Conservation (phyloP, 148 eudicot species). For the Vaccinium corymbosum region DNA sequence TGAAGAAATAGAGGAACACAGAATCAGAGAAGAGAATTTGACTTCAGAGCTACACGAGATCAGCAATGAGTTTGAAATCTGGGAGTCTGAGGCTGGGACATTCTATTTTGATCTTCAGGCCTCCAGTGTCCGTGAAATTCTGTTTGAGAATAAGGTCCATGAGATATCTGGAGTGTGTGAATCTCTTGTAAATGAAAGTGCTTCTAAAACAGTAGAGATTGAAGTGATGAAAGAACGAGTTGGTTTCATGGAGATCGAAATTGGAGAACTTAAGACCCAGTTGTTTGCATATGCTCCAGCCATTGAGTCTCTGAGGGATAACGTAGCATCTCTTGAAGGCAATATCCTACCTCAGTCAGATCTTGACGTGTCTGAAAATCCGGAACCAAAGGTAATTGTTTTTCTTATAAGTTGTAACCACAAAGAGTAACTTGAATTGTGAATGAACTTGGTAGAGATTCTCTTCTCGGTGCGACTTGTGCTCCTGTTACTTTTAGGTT, state of each 20-base stretch:
- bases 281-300: slow-evolving; percentile 56
- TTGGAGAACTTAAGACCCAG: slow-evolving; percentile 58
- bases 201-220: slow-evolving; percentile 49
- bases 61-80: slow-evolving; percentile 69
- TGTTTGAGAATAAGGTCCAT: slow-evolving; percentile 63
- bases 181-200: slow-evolving; percentile 53
- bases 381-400: slow-evolving; percentile 42
- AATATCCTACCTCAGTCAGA: slow-evolving; percentile 41
- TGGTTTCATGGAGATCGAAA: slow-evolving; percentile 53
- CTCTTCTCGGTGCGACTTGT: slow-evolving; percentile 2
- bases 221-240: slow-evolving; percentile 58
- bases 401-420: neutral
- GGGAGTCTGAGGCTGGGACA: slow-evolving; percentile 89
- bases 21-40: slow-evolving; percentile 59
- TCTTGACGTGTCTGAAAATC: slow-evolving; percentile 23
- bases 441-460: neutral
- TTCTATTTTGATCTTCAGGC: slow-evolving; percentile 91
- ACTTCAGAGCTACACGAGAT: slow-evolving; percentile 65
- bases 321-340: slow-evolving; percentile 56
- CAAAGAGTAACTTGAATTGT: neutral
- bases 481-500: neutral
- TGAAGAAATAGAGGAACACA: slow-evolving; percentile 63
- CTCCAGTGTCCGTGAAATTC: slow-evolving; percentile 60
- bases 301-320: slow-evolving; percentile 57
- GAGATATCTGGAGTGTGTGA: slow-evolving; percentile 65